Percentiles rank a stretch among this genome's conserved stretches.
Conservation (phyloP, 179 eudicot genomes). For the Sideroxylon spinosum region DNA sequence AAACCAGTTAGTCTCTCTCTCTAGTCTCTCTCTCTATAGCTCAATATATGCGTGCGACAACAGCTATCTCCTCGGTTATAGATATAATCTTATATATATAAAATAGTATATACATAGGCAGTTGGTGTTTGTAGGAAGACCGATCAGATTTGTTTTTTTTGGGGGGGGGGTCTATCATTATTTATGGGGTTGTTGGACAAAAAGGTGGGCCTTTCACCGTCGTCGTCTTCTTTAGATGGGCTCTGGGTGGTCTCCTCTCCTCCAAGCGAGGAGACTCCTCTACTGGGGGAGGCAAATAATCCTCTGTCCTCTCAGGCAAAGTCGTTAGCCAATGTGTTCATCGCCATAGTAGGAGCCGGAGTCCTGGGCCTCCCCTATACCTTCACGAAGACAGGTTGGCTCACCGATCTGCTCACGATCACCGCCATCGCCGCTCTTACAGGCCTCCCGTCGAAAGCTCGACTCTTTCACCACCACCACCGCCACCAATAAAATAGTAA, state of each 20-base stretch:
- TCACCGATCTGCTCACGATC: slow-evolving; percentile 44
- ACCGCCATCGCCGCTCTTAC: slow-evolving; percentile 44
- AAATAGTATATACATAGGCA: background rate
- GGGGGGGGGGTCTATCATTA: background rate
- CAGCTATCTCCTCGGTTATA: too few species aligned
- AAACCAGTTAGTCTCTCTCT: too few species aligned
- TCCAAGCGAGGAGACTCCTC: slow-evolving; percentile 67
- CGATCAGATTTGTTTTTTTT: background rate
- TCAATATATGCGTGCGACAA: too few species aligned
- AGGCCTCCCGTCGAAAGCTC: slow-evolving; percentile 47
- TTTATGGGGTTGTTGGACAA: slow-evolving; percentile 30
- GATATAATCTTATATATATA: too few species aligned
- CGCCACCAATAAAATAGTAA: too few species aligned
- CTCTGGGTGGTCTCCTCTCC: background rate
- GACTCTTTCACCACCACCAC: slow-evolving; percentile 36
- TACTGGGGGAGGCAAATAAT: slow-evolving; percentile 28
- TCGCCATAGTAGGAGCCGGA: slow-evolving; percentile 81
- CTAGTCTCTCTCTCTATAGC: too few species aligned
- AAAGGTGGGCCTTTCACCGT: background rate
- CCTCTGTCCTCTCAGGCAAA: slow-evolving; percentile 56
- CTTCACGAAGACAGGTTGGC: slow-evolving; percentile 69
- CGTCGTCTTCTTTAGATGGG: slow-evolving; percentile 13
- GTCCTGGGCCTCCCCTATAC: slow-evolving; percentile 86
- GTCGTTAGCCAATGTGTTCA: slow-evolving; percentile 75
- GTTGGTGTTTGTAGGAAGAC: background rate